phyloP scores from a whole-genome alignment of 2,329 filamentous ascomycete genomes.

The Coniochaeta pulveracea region DNA sequence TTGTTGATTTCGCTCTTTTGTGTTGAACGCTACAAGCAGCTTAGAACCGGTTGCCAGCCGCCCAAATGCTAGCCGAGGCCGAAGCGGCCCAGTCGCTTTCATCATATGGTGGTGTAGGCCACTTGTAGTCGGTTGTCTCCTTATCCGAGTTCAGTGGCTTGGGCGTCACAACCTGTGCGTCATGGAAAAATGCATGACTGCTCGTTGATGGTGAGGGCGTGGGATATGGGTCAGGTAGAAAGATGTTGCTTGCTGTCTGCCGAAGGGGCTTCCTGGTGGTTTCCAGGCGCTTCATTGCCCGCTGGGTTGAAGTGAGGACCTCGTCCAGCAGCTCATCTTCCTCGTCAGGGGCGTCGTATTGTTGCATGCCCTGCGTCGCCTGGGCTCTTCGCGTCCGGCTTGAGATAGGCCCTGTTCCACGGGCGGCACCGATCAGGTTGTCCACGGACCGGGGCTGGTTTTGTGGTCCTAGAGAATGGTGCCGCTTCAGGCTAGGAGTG shows the following conservation, averaged over 20 bases:
- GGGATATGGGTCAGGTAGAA: conserved; percentile 49
- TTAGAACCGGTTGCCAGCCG: conserved; percentile 54
- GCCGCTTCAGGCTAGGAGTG: conserved; percentile 44
- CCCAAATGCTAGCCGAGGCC: conserved; percentile 71
- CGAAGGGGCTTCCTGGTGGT: conserved; percentile 39
- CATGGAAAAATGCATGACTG: conserved; percentile 66
- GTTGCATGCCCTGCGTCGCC: conserved; percentile 62
- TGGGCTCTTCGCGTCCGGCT: conserved; percentile 72
- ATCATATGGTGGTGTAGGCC: conserved; percentile 92
- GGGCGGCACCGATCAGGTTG: conserved; percentile 45
- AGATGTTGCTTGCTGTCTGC: conserved; percentile 55
- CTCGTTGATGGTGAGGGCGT: conserved; percentile 71
- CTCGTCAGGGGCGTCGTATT: conserved; percentile 91
- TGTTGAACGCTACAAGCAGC: not conserved
- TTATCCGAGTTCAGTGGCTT: conserved; percentile 62
- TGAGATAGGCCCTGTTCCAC: conserved; percentile 51
- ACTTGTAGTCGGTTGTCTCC: conserved; percentile 53
- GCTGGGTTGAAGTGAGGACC: conserved; percentile 65
- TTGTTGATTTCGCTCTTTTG: too few species aligned
- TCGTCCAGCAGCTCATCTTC: conserved; percentile 94
- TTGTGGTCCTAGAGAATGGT: conserved; percentile 53
- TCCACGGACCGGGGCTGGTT: conserved; percentile 54
- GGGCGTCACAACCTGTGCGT: conserved; percentile 47
- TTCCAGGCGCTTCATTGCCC: conserved; percentile 61
- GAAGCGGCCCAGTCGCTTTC: conserved; percentile 85